These are phyloP conservation scores for Termitomyces sp. DNA, from an alignment of 768 basidiomycete species.

Conservation along the genomic window DNA sequence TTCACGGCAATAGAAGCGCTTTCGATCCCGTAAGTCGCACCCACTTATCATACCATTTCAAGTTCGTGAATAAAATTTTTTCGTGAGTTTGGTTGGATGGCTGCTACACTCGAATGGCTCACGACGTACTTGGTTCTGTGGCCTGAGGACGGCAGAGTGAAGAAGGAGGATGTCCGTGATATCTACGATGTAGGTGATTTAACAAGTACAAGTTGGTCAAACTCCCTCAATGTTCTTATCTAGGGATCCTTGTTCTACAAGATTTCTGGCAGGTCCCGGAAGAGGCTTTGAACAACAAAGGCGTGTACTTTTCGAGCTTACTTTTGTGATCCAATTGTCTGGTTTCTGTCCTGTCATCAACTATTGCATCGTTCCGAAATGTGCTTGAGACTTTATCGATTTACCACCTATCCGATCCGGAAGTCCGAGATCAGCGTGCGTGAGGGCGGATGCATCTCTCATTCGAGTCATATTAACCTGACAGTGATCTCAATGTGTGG, in stretches of 20 bases:
- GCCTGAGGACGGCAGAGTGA: slow-evolving; percentile 32
- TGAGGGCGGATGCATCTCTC: not conserved
- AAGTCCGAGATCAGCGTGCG: not conserved
- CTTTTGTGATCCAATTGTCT: not conserved
- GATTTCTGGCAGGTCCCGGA: slow-evolving; percentile 22
- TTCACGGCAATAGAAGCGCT: slow-evolving; percentile 35
- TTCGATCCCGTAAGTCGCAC: slow-evolving; percentile 30
- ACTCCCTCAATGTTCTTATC: not conserved
- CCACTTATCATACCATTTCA: not conserved
- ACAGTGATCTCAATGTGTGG: not conserved
- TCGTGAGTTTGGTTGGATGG: slow-evolving; percentile 38
- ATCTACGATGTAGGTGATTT: slow-evolving; percentile 33
- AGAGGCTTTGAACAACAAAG: not conserved
- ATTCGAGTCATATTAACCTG: not conserved
- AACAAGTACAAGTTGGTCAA: not conserved
- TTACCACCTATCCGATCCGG: not conserved
- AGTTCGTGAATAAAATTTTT: not conserved
- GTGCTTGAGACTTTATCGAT: not conserved
- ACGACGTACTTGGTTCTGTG: slow-evolving; percentile 36
- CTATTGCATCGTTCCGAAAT: not conserved
- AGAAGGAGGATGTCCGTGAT: slow-evolving; percentile 35
- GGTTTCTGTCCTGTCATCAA: not conserved
- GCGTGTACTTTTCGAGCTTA: not conserved
- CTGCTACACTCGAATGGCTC: slow-evolving; percentile 38
- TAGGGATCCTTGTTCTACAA: slow-evolving; percentile 34